Conservation (phyloP, 495 filamentous ascomycete species). For the Apodospora peruviana region DNA sequence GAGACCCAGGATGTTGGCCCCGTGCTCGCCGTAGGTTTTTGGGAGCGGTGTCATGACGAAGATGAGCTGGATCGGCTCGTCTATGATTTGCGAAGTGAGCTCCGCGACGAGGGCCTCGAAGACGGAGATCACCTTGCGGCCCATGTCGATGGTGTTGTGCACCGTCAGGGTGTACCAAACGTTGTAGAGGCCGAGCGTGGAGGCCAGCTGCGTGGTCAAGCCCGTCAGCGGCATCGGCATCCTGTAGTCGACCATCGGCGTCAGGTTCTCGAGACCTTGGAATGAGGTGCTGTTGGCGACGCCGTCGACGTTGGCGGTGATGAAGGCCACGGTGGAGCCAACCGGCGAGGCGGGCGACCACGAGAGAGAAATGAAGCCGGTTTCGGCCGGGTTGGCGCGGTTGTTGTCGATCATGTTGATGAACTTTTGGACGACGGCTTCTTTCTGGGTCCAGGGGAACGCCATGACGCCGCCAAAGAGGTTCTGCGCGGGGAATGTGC, state of each 20-base stretch:
- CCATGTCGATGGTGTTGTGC: slow-evolving; percentile 1
- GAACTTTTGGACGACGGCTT: not conserved
- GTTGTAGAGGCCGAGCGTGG: not conserved
- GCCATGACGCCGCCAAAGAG: slow-evolving; percentile 1
- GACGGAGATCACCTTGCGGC: not conserved
- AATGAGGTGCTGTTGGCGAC: not conserved
- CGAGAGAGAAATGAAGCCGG: not conserved
- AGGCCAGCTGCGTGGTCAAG: not conserved
- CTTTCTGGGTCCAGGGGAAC: not conserved
- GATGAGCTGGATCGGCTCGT: slow-evolving; percentile 3
- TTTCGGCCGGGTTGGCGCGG: not conserved
- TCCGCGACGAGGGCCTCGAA: not conserved
- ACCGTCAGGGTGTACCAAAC: not conserved
- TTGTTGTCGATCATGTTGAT: not conserved
- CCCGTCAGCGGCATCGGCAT: not conserved
- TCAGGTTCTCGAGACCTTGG: not conserved
- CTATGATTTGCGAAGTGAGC: not conserved
- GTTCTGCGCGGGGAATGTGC: slow-evolving; percentile 29
- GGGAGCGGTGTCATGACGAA: slow-evolving; percentile 4
- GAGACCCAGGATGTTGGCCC: not conserved
- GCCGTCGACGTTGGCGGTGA: not conserved
- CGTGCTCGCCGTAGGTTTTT: not conserved
- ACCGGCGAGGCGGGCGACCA: not conserved
- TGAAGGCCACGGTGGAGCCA: not conserved
- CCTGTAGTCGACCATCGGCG: not conserved